Base-by-base conservation (phyloP, 208 protist genomes). In the Leishmania tarentolae region DNA sequence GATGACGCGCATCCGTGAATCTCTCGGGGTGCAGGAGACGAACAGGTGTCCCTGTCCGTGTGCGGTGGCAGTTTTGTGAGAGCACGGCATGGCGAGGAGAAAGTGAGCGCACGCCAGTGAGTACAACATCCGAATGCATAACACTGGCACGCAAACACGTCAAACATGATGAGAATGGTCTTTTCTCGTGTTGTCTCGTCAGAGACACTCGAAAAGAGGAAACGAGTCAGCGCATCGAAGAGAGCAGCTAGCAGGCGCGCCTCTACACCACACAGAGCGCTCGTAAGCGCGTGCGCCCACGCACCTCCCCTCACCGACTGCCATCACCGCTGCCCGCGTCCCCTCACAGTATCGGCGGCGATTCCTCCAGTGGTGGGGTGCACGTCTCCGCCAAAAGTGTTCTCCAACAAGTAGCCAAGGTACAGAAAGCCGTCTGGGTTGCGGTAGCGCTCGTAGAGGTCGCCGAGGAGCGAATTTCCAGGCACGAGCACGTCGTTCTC, bases 361-460 rank as follows among this genome's bases (percentile, higher is more conserved):
- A 44, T 44, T 21, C 52, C 68, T 52, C 3, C 68, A 44, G 42
- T 21, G 40, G 24, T 1, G 13, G 68, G 19, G 44, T 44, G 37
- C 59, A 9, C 61, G 21, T 75, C 52, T 56, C 57, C 68, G 1
- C 96, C 96, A 86, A 98, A 98, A 7, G 95, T 97, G 80, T 93
- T 97, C 69, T 98, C 96, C 70, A 97, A 86, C 59, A 80, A 69
- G 75, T 96, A 96, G 52, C 86, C 88, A 52, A 96, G 70, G 78
- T 96, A 96, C n/a, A 96, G 78, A 73, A 98, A 98, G 13, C 97
- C 97, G 76, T 99, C 97, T 24, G 85, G 74, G 78, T 98, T 88
- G 63, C 90, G 88, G 75, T 97, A 94, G 78, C 96, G 84, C 66
- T 95, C 86, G 79, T 98, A 98, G 3, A 98, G 76, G 52, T 89